Conservation (phyloP, 1,139 yeast species). For the Pichia cactophila region DNA sequence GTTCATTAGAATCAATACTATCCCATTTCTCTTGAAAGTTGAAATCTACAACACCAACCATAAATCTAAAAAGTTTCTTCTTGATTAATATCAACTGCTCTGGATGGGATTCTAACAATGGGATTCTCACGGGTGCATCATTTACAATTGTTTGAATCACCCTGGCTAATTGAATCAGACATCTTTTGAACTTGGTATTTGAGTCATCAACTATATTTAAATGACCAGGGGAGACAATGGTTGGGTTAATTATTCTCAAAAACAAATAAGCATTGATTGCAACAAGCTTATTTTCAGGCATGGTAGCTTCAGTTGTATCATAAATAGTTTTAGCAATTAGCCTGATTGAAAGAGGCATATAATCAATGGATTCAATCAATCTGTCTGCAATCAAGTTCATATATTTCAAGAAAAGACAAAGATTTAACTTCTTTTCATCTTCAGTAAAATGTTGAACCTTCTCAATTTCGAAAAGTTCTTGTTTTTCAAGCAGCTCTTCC, state of each 20-base stretch:
- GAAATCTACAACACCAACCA: slow-evolving; percentile 29
- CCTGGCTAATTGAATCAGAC: slow-evolving; percentile 76
- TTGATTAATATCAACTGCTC: slow-evolving; percentile 41
- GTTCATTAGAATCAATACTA: slow-evolving; percentile 2
- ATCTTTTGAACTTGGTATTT: slow-evolving; percentile 49
- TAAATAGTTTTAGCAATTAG: slow-evolving; percentile 70
- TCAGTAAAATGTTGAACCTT: slow-evolving; percentile 36
- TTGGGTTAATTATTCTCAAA: slow-evolving; percentile 82
- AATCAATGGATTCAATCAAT: slow-evolving; percentile 47
- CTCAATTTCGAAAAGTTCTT: slow-evolving; percentile 62
- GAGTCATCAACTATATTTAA: slow-evolving; percentile 35
- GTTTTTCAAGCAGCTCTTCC: slow-evolving; percentile 41
- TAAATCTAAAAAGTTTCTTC: slow-evolving; percentile 40
- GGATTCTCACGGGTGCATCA: slow-evolving; percentile 58
- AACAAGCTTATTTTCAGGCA: slow-evolving; percentile 58
- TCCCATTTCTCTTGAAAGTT: slow-evolving; percentile 6
- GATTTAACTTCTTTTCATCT: slow-evolving; percentile 33
- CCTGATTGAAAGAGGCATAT: slow-evolving; percentile 67
- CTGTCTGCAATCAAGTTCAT: slow-evolving; percentile 54
- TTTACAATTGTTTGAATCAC: slow-evolving; percentile 85
- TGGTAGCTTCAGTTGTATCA: slow-evolving; percentile 52
- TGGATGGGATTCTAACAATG: slow-evolving; percentile 37
- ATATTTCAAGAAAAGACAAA: slow-evolving; percentile 48
- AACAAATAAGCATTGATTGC: slow-evolving; percentile 89
- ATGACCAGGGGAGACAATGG: slow-evolving; percentile 82